Evolutionary conservation across 345 rosid species (phyloP).

Genomic region (Populus ilicifolia): DNA sequence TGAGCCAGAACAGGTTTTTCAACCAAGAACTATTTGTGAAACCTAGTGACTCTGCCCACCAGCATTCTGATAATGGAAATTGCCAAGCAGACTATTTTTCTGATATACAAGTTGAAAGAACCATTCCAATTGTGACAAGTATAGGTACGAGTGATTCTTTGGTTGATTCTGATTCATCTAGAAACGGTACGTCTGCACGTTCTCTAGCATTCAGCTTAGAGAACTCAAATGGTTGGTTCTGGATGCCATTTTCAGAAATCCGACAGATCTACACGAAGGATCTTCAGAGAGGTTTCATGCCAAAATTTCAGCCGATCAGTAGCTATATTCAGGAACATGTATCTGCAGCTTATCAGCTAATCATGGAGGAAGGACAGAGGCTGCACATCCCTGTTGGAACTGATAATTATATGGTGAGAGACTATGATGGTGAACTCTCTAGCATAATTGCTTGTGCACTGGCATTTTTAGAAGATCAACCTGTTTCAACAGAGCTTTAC

Average conservation of each 20-base stretch:
- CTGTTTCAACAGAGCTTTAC: slow-evolving; percentile 22
- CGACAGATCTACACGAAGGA: slow-evolving; percentile 47
- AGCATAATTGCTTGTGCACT: slow-evolving; percentile 89
- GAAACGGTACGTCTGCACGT: slow-evolving; percentile 25
- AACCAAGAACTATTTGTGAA: slow-evolving; percentile 7
- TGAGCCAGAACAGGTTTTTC: slow-evolving; percentile 11
- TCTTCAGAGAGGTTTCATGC: slow-evolving; percentile 54
- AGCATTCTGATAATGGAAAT: slow-evolving; percentile 19
- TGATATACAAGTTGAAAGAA: slow-evolving; percentile 31
- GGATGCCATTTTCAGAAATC: slow-evolving; percentile 76
- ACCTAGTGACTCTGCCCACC: neutral
- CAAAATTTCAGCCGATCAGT: slow-evolving; percentile 46
- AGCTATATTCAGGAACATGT: slow-evolving; percentile 38
- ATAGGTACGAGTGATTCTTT: slow-evolving; percentile 19
- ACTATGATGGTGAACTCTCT: slow-evolving; percentile 85
- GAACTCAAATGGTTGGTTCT: slow-evolving; percentile 63
- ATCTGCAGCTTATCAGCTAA: slow-evolving; percentile 46
- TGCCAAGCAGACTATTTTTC: slow-evolving; percentile 17
- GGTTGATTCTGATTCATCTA: slow-evolving; percentile 23
- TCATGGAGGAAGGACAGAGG: slow-evolving; percentile 71
- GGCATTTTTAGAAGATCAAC: slow-evolving; percentile 45
- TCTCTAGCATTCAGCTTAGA: slow-evolving; percentile 43
- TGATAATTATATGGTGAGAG: slow-evolving; percentile 57
- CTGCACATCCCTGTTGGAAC: slow-evolving; percentile 60
- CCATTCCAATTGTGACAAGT: slow-evolving; percentile 32